phyloP scores from a whole-genome alignment of 192 early-diverging fungal genomes.

The Podila clonocystis region DNA sequence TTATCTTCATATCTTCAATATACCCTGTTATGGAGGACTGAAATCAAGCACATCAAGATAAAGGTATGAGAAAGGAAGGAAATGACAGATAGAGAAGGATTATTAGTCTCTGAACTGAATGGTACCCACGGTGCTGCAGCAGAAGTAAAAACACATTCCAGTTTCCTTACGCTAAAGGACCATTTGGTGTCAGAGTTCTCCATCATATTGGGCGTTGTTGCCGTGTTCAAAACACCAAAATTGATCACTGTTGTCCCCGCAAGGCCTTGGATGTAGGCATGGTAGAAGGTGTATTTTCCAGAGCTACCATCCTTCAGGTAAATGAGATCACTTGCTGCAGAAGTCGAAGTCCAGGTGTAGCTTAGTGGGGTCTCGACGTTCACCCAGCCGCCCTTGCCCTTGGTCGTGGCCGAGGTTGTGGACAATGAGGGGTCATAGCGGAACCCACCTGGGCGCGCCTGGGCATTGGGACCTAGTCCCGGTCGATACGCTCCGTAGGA shows the following conservation, averaged over 20 bases:
- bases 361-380: conserved; percentile 13
- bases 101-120: too few species aligned
- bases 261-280: not conserved
- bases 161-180: not conserved
- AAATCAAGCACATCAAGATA: too few species aligned
- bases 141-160: too few species aligned
- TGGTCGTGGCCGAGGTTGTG: conserved; percentile 9
- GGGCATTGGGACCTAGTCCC: not conserved
- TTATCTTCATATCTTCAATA: not conserved
- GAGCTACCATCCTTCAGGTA: conserved; percentile 2
- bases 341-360: conserved; percentile 7
- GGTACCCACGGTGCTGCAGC: too few species aligned
- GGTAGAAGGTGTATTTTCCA: conserved; percentile 3
- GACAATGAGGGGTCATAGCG: conserved; percentile 9
- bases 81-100: too few species aligned
- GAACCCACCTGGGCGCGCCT: conserved; percentile 18
- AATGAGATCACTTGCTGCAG: not conserved
- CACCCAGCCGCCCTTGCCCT: conserved; percentile 18
- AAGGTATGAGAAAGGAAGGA: too few species aligned
- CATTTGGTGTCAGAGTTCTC: conserved; percentile 9
- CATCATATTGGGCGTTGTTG: conserved; percentile 13
- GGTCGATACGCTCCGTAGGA: not conserved
- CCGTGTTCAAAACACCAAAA: conserved; percentile 7
- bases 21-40: conserved; percentile 5
- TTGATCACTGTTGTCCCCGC: not conserved